These are phyloP conservation scores for Colletotrichum sp. DNA, from an alignment of 2,329 filamentous ascomycete species.

Conservation along the genomic window DNA sequence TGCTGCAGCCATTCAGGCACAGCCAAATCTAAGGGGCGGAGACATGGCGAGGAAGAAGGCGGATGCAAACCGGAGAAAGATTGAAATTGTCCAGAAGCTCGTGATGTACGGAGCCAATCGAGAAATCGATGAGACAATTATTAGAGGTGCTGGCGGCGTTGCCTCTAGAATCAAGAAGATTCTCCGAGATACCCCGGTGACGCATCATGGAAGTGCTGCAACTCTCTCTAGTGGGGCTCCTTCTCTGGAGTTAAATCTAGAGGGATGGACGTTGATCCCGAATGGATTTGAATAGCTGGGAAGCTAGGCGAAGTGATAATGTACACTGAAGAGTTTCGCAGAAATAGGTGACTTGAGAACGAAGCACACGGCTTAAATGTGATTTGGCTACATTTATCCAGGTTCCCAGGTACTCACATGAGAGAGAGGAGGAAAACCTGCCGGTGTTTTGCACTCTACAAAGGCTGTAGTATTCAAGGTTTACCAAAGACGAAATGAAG, in stretches of 20 bases:
- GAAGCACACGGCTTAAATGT: background rate
- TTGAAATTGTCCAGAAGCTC: background rate
- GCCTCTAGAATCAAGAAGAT: background rate
- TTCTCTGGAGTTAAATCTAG: background rate
- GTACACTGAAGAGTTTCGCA: background rate
- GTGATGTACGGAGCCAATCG: background rate
- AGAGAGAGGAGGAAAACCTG: too few species aligned
- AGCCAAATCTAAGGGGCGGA: background rate
- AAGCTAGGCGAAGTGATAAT: background rate
- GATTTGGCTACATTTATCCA: background rate
- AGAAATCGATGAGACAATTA: background rate
- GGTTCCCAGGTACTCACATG: background rate
- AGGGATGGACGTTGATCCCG: background rate
- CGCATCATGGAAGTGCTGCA: background rate
- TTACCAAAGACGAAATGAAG: background rate
- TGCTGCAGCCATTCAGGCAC: background rate
- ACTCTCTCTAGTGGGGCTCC: background rate
- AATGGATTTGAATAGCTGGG: background rate
- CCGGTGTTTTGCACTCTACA: background rate
- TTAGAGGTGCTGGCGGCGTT: background rate
- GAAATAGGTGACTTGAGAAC: background rate
- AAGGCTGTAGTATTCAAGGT: background rate
- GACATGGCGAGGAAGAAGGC: background rate
- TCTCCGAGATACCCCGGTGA: background rate
- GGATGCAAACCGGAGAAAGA: background rate